These are phyloP conservation scores for Metarhizium robertsii DNA, from an alignment of 2,329 filamentous ascomycete genomes.

Conservation along the genomic window DNA sequence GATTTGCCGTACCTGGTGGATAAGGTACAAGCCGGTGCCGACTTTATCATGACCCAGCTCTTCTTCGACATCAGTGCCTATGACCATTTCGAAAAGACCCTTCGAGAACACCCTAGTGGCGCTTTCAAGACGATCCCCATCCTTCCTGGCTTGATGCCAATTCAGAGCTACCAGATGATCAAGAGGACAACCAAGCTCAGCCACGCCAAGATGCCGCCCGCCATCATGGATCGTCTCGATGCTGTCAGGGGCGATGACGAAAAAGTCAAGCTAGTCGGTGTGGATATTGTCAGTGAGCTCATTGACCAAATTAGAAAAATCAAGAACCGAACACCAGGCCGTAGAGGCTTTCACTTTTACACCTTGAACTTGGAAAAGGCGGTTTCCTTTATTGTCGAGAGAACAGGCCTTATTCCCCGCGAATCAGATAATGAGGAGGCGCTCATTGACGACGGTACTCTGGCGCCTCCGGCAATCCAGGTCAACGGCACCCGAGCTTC, in stretches of 20 bases:
- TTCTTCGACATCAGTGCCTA: conserved; percentile 90
- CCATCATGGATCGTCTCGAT: conserved; percentile 61
- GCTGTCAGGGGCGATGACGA: conserved; percentile 71
- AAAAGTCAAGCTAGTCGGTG: conserved; percentile 68
- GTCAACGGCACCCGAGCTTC: conserved; percentile 39
- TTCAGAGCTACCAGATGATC: conserved; percentile 95
- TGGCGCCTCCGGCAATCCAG: conserved; percentile 20
- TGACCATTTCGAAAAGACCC: conserved; percentile 62
- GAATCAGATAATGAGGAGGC: conserved; percentile 43
- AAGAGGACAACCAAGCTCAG: conserved; percentile 90
- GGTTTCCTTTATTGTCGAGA: conserved; percentile 85
- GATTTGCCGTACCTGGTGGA: conserved; percentile 86
- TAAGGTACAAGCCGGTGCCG: conserved; percentile 83
- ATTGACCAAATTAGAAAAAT: conserved; percentile 66
- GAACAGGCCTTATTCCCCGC: conserved; percentile 70
- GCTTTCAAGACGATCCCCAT: conserved; percentile 81
- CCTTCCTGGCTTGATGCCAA: conserved; percentile 92
- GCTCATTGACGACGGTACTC: conserved; percentile 34
- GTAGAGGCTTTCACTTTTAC: conserved; percentile 90
- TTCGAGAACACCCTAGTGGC: conserved; percentile 75
- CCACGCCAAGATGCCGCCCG: conserved; percentile 70
- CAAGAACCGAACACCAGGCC: conserved; percentile 46
- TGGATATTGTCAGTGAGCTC: conserved; percentile 77
- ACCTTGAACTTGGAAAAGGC: conserved; percentile 94
- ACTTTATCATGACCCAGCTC: conserved; percentile 97